Evolutionary conservation across 2,329 filamentous ascomycete genomes (phyloP), one percentile per base, ranked within the genome.

Genomic region (Cercospora sp.): DNA sequence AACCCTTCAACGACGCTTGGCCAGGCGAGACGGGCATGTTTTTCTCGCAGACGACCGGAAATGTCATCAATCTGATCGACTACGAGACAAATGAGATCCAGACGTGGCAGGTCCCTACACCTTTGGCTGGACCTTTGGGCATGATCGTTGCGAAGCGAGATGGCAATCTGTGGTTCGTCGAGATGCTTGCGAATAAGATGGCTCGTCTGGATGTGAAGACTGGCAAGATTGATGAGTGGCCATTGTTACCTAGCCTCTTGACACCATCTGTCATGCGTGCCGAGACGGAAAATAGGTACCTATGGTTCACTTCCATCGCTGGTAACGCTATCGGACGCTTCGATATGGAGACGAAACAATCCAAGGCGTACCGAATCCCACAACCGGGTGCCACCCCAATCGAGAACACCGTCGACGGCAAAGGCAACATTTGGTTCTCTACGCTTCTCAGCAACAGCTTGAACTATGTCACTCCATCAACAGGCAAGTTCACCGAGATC

Each of bases 151-250:
- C 68, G 2, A 55, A 55, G 23, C 63, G 60, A 3, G 69, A 73
- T 26, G 71, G 72, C 16, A 69, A 63, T 26, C 23, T 74, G 12
- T 74, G 72, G 72, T 71, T 73, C 51, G 66, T 65, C 12, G 72
- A 74, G 57, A 71, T 73, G 66, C 30, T 74, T 10, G 70, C 71
- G 30, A 71, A 68, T 68, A 73, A 74, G 65, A 74, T 74, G 36
- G 72, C 64, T 51, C 67, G 67, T 20, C 60, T 74, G 5, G 67
- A 74, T 59, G 58, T 67, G 7, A 65, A 36, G 2, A 69, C 66
- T 23, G 66, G 68, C 2, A 57, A 42, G 1, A 69, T 73, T 62
- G 65, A 65, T 5, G 72, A 74, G 63, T 74, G 69, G 42, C 64
- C 67, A 1, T 65, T 74, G 4, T 69, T 71, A 9, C 53, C 66